phyloP scores from a whole-genome alignment of 2,329 filamentous ascomycete genomes.

The Albifimbria verrucaria region DNA sequence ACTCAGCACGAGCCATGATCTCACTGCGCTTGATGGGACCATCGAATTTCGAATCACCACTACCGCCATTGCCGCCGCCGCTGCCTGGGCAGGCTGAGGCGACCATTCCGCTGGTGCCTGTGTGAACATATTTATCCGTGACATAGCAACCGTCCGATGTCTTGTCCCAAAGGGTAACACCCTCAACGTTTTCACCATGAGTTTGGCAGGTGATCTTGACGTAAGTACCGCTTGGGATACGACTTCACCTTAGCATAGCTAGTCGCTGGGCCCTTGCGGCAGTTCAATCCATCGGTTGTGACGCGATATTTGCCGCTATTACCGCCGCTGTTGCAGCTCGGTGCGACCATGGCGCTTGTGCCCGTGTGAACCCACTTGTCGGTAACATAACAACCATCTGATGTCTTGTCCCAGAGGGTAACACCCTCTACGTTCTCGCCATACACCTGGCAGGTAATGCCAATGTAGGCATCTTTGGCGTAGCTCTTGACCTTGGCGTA shows the following conservation, averaged over 20 bases:
- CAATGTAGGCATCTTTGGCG: slow-evolving; percentile 9
- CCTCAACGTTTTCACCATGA: slow-evolving; percentile 8
- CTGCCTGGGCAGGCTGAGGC: neutral
- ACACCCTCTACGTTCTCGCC: slow-evolving; percentile 8
- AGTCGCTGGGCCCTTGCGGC: no score
- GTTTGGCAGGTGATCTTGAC: slow-evolving; percentile 13
- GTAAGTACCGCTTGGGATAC: no score
- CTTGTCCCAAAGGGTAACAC: slow-evolving; percentile 12
- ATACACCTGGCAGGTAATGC: slow-evolving; percentile 11
- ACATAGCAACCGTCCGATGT: slow-evolving; percentile 12
- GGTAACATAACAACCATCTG: slow-evolving; percentile 11
- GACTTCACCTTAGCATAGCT: no score
- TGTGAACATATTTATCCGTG: slow-evolving; percentile 13
- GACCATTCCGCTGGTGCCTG: slow-evolving; percentile 9
- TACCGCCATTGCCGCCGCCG: neutral
- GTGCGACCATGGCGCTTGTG: slow-evolving; percentile 8
- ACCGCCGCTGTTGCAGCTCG: neutral
- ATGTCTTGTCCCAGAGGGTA: slow-evolving; percentile 11
- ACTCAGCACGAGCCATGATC: slow-evolving; percentile 8
- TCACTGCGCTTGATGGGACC: slow-evolving; percentile 4
- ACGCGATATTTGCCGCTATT: no score
- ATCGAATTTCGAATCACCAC: neutral
- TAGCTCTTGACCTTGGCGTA: slow-evolving; percentile 8
- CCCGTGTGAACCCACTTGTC: slow-evolving; percentile 14
- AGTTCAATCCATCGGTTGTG: no score